Evolutionary conservation across 2,329 filamentous ascomycete species (phyloP).

Genomic region (Aspergillus hortae): DNA sequence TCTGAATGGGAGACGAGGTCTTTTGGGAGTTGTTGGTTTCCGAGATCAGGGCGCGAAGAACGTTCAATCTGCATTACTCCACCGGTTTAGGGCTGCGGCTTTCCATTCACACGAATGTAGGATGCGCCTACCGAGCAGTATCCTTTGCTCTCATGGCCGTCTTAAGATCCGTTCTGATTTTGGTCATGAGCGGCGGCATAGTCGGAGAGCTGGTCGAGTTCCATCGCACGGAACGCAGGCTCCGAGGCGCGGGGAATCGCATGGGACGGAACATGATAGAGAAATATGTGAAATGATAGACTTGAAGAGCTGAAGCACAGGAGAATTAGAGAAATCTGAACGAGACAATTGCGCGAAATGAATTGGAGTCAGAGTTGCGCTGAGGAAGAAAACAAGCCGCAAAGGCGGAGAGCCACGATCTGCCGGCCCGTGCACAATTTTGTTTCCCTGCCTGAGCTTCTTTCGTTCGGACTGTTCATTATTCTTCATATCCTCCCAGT

Average conservation of each 20-base stretch:
- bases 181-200: slow-evolving; percentile 42
- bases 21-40: slow-evolving; percentile 50
- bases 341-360: not conserved
- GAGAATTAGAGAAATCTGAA: not conserved
- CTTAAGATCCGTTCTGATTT: slow-evolving; percentile 46
- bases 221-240: slow-evolving; percentile 33
- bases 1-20: slow-evolving; percentile 43
- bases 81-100: not conserved
- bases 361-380: slow-evolving; percentile 9
- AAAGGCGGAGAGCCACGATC: slow-evolving; percentile 15
- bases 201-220: slow-evolving; percentile 36
- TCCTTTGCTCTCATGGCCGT: slow-evolving; percentile 50
- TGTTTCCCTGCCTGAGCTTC: slow-evolving; percentile 20
- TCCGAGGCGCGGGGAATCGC: slow-evolving; percentile 25
- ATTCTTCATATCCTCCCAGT: slow-evolving; percentile 8
- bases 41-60: slow-evolving; percentile 47
- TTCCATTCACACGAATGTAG: not conserved
- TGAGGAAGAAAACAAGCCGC: slow-evolving; percentile 1
- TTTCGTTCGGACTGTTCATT: slow-evolving; percentile 13
- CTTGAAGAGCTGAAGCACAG: not conserved
- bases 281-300: not conserved
- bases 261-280: slow-evolving; percentile 31
- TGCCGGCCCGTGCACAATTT: slow-evolving; percentile 36
- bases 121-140: slow-evolving; percentile 35
- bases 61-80: slow-evolving; percentile 38